phyloP scores from a whole-genome alignment of 139 green algal genomes.

The Pleodorina starrii region DNA sequence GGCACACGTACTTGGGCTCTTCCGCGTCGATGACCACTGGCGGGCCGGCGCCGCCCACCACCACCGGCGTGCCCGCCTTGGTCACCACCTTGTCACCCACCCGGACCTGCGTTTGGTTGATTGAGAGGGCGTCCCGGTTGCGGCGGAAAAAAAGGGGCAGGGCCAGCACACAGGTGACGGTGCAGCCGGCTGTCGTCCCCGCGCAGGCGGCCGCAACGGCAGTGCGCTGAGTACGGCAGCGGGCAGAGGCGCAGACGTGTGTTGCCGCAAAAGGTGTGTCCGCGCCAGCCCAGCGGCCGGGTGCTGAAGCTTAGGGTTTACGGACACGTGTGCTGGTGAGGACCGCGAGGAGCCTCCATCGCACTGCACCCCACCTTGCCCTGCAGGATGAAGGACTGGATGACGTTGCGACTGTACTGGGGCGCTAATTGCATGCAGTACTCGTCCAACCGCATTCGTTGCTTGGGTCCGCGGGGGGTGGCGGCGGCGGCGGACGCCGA shows the following conservation, averaged over 20 bases:
- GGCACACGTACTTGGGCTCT: conserved; percentile 90
- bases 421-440: conserved; percentile 82
- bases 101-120: conserved; percentile 38
- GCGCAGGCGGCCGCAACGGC: too few species aligned
- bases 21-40: conserved; percentile 81
- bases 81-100: conserved; percentile 61
- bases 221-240: too few species aligned
- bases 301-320: too few species aligned
- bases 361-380: conserved; percentile 91
- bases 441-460: conserved; percentile 87
- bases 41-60: conserved; percentile 38
- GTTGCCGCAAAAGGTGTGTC: too few species aligned
- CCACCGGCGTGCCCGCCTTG: conserved; percentile 87
- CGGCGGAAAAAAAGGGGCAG: too few species aligned
- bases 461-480: conserved; percentile 43
- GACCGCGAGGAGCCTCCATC: too few species aligned
- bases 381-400: conserved; percentile 95
- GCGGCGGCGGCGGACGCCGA: background rate
- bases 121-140: too few species aligned
- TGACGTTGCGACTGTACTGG: conserved; percentile 83
- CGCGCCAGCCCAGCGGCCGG: too few species aligned
- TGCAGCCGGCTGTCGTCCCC: too few species aligned
- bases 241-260: too few species aligned
- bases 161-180: too few species aligned
- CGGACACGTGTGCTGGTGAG: too few species aligned